Evolutionary conservation across 768 basidiomycete genomes (phyloP).

Genomic region (Lentinula edodes): DNA sequence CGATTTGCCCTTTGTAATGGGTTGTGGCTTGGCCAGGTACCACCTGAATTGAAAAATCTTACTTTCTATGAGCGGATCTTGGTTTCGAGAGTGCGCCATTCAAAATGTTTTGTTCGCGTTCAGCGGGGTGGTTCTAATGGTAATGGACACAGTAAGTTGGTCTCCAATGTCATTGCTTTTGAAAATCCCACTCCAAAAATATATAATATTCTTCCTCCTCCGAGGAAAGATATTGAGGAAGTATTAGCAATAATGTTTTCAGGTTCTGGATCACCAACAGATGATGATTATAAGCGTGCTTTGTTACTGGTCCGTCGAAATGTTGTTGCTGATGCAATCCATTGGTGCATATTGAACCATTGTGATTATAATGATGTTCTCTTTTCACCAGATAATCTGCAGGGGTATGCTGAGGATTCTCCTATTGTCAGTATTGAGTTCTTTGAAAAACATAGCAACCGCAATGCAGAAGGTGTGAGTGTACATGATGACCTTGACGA

Average conservation of each 20-base stretch:
- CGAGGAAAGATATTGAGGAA: constrained; percentile 21
- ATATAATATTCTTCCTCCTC: constrained; percentile 15
- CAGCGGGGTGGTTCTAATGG: constrained; percentile 11
- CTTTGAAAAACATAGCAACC: background rate
- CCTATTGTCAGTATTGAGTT: constrained; percentile 21
- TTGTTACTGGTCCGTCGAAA: constrained; percentile 22
- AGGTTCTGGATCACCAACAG: constrained; percentile 19
- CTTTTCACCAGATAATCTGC: constrained; percentile 21
- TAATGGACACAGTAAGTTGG: constrained; percentile 13
- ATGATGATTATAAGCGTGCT: constrained; percentile 19
- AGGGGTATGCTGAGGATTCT: constrained; percentile 15
- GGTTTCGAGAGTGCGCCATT: constrained; percentile 13
- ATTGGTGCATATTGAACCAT: constrained; percentile 33
- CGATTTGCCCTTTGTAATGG: constrained; percentile 18
- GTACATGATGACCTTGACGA: constrained; percentile 21
- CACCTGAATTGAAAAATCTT: constrained; percentile 10
- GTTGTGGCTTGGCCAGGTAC: constrained; percentile 21
- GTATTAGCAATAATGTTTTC: constrained; percentile 27
- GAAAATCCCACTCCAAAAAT: constrained; percentile 13
- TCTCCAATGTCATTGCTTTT: constrained; percentile 4
- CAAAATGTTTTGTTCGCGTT: constrained; percentile 14
- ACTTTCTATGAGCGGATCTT: constrained; percentile 16
- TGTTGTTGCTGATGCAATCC: constrained; percentile 20
- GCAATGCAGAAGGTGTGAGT: background rate
- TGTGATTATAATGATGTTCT: constrained; percentile 23